Percentiles rank a stretch among this genome's conserved stretches.
Conservation (phyloP, 2,329 filamentous ascomycete species). For the Claviceps maximensis region DNA sequence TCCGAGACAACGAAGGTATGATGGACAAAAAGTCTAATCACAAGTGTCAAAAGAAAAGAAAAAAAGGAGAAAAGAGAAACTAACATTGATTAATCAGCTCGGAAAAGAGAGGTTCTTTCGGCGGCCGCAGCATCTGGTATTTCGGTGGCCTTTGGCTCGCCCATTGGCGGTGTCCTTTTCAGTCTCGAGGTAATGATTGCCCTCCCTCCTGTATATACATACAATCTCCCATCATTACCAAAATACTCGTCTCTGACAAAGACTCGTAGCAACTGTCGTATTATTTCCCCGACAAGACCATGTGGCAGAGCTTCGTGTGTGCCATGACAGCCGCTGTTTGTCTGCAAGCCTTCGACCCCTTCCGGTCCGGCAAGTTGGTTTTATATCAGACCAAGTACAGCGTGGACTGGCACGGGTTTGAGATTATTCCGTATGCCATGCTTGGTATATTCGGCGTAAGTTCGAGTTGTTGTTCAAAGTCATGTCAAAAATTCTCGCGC, state of each 20-base stretch:
- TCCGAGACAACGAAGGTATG: constrained; percentile 76
- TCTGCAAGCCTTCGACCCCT: constrained; percentile 84
- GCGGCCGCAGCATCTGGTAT: constrained; percentile 87
- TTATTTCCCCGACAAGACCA: constrained; percentile 97
- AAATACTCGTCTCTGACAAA: background rate
- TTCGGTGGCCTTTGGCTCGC: constrained; percentile 85
- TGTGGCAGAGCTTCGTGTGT: constrained; percentile 99
- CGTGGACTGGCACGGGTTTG: constrained; percentile 85
- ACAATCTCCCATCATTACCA: too few relatives aligned
- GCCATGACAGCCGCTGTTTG: constrained; percentile 97
- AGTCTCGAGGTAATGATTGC: constrained; percentile 58
- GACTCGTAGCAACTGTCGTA: constrained; percentile 71
- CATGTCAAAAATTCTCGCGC: constrained; percentile 5
- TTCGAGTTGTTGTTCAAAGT: background rate
- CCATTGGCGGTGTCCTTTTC: constrained; percentile 89
- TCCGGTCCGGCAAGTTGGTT: constrained; percentile 88
- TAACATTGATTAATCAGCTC: constrained; percentile 37
- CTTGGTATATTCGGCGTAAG: constrained; percentile 68
- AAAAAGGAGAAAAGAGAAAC: background rate
- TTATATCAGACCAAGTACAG: constrained; percentile 93
- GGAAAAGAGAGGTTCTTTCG: constrained; percentile 85
- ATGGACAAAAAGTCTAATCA: too few relatives aligned
- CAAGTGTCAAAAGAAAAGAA: background rate
- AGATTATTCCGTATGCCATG: constrained; percentile 75
- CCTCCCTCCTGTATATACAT: background rate